A percentile compares a stretch with the other conserved stretches of the same genome.
Evolutionary conservation across 2,329 filamentous ascomycete species (phyloP).

Genomic region (Neospermospora avenae): DNA sequence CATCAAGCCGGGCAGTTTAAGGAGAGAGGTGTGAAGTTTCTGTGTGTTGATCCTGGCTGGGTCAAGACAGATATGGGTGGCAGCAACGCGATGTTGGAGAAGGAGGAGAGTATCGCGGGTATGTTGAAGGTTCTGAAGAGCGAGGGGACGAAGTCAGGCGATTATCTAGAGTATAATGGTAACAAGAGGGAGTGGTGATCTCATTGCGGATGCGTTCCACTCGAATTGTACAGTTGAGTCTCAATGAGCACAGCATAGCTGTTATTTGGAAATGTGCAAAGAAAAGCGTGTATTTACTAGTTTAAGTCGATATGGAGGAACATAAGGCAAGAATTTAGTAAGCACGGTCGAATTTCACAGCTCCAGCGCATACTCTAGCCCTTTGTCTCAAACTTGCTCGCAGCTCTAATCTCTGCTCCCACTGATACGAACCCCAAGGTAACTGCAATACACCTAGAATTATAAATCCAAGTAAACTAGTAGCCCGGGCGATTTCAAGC

Average conservation of each 20-base stretch:
- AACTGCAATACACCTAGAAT: conserved; percentile 40
- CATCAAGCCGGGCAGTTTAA: conserved; percentile 9
- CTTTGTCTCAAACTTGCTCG: neutral
- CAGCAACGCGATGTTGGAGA: conserved; percentile 4
- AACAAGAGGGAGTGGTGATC: neutral
- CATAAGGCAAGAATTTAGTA: no score
- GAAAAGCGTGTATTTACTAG: neutral
- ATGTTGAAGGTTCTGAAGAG: conserved; percentile 9
- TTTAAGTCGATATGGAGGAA: neutral
- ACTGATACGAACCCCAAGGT: conserved; percentile 42
- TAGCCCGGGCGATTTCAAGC: conserved; percentile 38
- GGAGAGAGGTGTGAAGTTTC: conserved; percentile 1
- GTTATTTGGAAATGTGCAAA: no score
- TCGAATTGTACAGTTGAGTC: no score
- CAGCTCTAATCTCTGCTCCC: conserved; percentile 27
- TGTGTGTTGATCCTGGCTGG: conserved; percentile 12
- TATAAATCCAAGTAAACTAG: conserved; percentile 40
- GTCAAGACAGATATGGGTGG: conserved; percentile 19
- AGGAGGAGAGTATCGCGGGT: conserved; percentile 9
- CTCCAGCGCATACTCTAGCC: no score
- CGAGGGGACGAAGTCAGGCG: neutral
- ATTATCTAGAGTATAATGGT: neutral
- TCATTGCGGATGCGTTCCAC: neutral
- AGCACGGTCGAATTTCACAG: no score
- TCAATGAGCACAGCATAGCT: no score